These are phyloP conservation scores for Aspergillus latus DNA, from an alignment of 2,329 filamentous ascomycete genomes.

Conservation along the genomic window DNA sequence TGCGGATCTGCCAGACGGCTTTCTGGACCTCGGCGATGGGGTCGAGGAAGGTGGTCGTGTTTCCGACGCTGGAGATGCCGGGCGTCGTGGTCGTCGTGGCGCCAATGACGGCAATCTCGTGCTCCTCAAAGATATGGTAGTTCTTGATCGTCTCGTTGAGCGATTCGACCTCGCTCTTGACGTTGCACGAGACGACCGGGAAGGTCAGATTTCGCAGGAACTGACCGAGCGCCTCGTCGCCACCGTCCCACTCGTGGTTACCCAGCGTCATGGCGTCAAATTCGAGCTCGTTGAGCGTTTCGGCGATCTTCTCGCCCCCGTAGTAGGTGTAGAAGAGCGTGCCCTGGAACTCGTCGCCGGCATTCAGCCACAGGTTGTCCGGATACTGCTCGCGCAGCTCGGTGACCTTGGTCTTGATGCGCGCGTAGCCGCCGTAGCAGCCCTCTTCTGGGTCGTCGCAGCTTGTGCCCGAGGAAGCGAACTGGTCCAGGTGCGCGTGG, in stretches of 20 bases:
- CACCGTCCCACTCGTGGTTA: constrained; percentile 10
- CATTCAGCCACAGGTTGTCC: constrained; percentile 8
- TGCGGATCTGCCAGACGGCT: constrained; percentile 5
- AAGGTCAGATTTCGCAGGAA: constrained; percentile 5
- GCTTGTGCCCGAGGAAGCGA: neutral
- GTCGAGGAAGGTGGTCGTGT: constrained; percentile 6
- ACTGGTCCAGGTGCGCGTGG: constrained; percentile 7
- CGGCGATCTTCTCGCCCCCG: constrained; percentile 11
- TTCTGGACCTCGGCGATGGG: constrained; percentile 1
- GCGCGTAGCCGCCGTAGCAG: constrained; percentile 9
- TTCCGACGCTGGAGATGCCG: constrained; percentile 1
- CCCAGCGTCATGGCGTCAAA: constrained; percentile 11
- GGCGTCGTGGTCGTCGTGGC: constrained; percentile 2
- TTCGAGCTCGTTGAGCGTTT: constrained; percentile 4
- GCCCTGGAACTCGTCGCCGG: constrained; percentile 9
- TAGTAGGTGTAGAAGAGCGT: constrained; percentile 9
- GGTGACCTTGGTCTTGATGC: constrained; percentile 9
- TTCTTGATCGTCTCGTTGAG: constrained; percentile 10
- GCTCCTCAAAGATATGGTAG: neutral
- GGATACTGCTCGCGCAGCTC: constrained; percentile 3
- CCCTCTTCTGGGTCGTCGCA: constrained; percentile 8
- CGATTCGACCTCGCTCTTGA: constrained; percentile 3
- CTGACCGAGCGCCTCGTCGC: constrained; percentile 2
- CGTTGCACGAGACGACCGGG: constrained; percentile 6
- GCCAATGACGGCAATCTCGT: constrained; percentile 4